phyloP scores from a whole-genome alignment of 805 yeast genomes.

The Pichia paraexigua region DNA sequence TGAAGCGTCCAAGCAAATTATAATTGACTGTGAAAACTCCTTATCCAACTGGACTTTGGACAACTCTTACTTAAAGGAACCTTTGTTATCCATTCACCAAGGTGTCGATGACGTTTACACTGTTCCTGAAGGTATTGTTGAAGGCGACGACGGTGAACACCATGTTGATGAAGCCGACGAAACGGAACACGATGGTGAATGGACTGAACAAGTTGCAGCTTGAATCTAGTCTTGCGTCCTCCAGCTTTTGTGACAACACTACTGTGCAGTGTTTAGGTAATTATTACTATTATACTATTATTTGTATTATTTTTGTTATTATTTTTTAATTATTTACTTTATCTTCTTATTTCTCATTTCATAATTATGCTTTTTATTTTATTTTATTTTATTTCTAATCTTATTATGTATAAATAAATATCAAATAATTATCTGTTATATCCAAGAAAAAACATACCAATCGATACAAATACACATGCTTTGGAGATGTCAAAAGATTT shows the following conservation, averaged over 20 bases:
- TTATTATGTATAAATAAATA: not conserved
- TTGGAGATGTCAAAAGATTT: too few species aligned
- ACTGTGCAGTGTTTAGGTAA: not conserved
- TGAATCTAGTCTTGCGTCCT: not conserved
- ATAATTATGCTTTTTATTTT: not conserved
- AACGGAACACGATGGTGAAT: slow-evolving; percentile 11
- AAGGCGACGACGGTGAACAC: too few species aligned
- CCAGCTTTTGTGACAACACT: not conserved
- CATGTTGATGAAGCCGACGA: slow-evolving; percentile 21
- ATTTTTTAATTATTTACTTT: not conserved
- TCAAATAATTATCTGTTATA: not conserved
- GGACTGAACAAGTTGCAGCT: slow-evolving; percentile 8
- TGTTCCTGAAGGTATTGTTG: slow-evolving; percentile 54
- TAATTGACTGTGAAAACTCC: slow-evolving; percentile 93
- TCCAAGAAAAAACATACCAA: too few species aligned
- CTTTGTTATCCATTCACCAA: slow-evolving; percentile 61
- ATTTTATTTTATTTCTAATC: not conserved
- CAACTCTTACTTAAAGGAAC: slow-evolving; percentile 81
- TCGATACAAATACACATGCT: too few species aligned
- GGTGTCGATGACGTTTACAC: slow-evolving; percentile 40
- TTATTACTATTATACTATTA: not conserved
- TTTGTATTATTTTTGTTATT: not conserved
- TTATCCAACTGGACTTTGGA: slow-evolving; percentile 96
- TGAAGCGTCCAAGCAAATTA: slow-evolving; percentile 96
- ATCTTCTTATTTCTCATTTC: not conserved